Evolutionary conservation across 1,284 basidiomycete genomes (phyloP).

Genomic region (Fomes fomentarius): DNA sequence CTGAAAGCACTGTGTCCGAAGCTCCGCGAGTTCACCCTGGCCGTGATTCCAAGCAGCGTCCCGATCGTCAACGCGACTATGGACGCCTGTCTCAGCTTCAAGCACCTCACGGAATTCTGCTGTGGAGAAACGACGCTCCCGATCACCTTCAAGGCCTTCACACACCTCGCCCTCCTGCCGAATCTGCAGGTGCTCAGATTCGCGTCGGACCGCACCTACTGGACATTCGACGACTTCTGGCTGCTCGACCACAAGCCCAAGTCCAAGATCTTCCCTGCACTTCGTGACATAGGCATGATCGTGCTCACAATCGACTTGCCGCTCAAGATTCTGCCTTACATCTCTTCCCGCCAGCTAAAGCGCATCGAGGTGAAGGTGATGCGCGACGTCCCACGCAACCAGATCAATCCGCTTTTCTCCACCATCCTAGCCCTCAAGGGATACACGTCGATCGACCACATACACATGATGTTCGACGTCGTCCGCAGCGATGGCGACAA

Average conservation of each 20-base stretch:
- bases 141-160: not conserved
- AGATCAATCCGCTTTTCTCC: not conserved
- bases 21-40: not conserved
- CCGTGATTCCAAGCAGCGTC: not conserved
- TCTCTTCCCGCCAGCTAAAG: not conserved
- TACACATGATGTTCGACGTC: not conserved
- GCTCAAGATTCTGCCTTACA: not conserved
- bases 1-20: not conserved
- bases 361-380: not conserved
- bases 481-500: not conserved
- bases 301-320: not conserved
- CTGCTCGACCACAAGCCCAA: not conserved
- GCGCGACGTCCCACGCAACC: not conserved
- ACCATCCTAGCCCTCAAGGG: not conserved
- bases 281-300: not conserved
- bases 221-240: not conserved
- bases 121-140: constrained; percentile 1
- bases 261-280: constrained; percentile 2
- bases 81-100: constrained; percentile 1
- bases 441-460: not conserved
- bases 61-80: not conserved
- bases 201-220: not conserved
- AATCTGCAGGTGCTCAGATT: not conserved
- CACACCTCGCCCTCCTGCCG: constrained; percentile 6
- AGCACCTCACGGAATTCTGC: not conserved